phyloP scores from a whole-genome alignment of 306 rosid genomes.

The Rosa rugosa region DNA sequence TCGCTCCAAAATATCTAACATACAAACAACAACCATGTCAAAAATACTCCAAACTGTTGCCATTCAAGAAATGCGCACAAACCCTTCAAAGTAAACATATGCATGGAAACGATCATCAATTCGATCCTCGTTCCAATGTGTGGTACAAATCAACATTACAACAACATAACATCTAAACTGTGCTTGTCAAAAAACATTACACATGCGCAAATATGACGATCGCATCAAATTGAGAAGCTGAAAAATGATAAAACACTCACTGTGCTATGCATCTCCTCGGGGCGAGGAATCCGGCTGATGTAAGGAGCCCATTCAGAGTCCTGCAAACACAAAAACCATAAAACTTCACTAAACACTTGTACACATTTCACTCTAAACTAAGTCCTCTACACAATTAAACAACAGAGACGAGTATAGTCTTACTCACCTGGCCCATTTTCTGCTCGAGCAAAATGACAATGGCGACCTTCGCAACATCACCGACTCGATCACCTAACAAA shows the following conservation, averaged over 20 bases:
- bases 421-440: constrained; percentile 50
- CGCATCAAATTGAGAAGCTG: background rate
- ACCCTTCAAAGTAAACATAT: background rate
- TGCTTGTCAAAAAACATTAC: background rate
- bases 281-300: constrained; percentile 56
- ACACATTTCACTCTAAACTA: background rate
- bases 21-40: constrained; percentile 13
- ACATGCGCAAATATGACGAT: no score
- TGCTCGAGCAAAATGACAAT: constrained; percentile 54
- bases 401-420: background rate
- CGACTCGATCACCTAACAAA: constrained; percentile 42
- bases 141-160: background rate
- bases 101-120: background rate
- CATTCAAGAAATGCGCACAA: background rate
- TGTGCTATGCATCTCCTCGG: constrained; percentile 54
- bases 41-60: background rate
- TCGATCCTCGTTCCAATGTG: background rate
- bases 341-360: background rate
- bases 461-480: constrained; percentile 62
- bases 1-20: constrained; percentile 67
- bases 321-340: constrained; percentile 27
- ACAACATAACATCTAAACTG: background rate
- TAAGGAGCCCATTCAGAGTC: constrained; percentile 73
- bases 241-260: constrained; percentile 36
- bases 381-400: background rate